Conservation (phyloP, 2,329 filamentous ascomycete species). For the Ceratocystis destructans region DNA sequence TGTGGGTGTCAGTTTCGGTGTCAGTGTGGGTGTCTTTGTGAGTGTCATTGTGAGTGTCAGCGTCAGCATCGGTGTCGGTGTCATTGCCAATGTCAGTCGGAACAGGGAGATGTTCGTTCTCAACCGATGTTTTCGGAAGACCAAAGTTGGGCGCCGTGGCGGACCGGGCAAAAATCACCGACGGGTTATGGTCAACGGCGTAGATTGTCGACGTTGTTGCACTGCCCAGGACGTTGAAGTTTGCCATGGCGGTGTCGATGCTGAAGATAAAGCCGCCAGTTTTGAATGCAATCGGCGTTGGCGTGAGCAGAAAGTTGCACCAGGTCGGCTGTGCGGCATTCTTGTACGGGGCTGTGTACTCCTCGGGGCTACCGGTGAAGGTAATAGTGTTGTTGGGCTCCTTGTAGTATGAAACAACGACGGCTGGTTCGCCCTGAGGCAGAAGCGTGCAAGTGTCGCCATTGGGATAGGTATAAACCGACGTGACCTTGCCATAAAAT, state of each 20-base stretch:
- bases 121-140: background rate
- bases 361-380: slow-evolving; percentile 32
- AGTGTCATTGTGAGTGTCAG: too few relatives aligned
- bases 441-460: slow-evolving; percentile 26
- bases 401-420: slow-evolving; percentile 35
- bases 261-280: slow-evolving; percentile 18
- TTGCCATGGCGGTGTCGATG: background rate
- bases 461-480: slow-evolving; percentile 14
- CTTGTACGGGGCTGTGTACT: slow-evolving; percentile 36
- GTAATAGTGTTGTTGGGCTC: slow-evolving; percentile 31
- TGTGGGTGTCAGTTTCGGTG: too few relatives aligned
- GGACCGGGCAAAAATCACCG: slow-evolving; percentile 31
- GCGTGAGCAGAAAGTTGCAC: slow-evolving; percentile 25
- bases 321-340: slow-evolving; percentile 29
- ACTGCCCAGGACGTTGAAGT: slow-evolving; percentile 20
- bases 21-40: too few relatives aligned
- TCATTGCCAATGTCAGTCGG: slow-evolving; percentile 1
- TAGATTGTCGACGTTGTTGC: slow-evolving; percentile 31
- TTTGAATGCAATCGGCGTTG: slow-evolving; percentile 12
- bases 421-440: slow-evolving; percentile 25
- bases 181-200: slow-evolving; percentile 43
- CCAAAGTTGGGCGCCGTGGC: slow-evolving; percentile 31
- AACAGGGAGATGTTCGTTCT: slow-evolving; percentile 12
- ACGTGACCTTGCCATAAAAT: slow-evolving; percentile 6
- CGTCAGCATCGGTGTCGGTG: too few relatives aligned